A percentile compares a stretch with the other conserved stretches of the same genome.
These are phyloP conservation scores for Entamoeba invadens DNA, from an alignment of 208 protist species.

Conservation along the genomic window DNA sequence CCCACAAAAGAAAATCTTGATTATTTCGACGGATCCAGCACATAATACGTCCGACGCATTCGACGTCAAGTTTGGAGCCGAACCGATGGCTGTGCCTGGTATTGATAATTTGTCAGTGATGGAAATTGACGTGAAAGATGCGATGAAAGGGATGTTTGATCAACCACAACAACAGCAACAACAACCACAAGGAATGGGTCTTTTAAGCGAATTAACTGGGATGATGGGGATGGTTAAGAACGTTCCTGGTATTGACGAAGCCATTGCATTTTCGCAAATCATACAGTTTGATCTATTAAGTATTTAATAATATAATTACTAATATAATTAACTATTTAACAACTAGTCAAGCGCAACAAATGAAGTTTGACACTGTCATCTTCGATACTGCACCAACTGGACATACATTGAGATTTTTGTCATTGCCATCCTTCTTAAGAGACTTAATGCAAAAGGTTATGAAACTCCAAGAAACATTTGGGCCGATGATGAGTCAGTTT, in stretches of 20 bases:
- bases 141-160: neutral
- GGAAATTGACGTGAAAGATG: constrained; percentile 57
- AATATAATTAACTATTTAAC: neutral
- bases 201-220: neutral
- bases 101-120: constrained; percentile 76
- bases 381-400: constrained; percentile 98
- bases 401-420: constrained; percentile 78
- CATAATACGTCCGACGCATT: constrained; percentile 94
- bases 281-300: constrained; percentile 36
- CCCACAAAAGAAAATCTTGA: constrained; percentile 53
- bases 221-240: neutral
- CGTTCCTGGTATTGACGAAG: constrained; percentile 88
- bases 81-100: constrained; percentile 63
- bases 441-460: neutral
- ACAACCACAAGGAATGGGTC: neutral
- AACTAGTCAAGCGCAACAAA: neutral
- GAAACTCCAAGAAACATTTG: neutral
- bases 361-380: constrained; percentile 65
- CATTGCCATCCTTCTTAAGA: neutral
- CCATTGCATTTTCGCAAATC: constrained; percentile 81
- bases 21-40: constrained; percentile 93
- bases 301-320: neutral
- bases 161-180: neutral
- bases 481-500: neutral
- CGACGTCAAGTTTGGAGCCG: constrained; percentile 65